Conservation (phyloP, 257 asterid species). For the Eustoma russellianum region DNA sequence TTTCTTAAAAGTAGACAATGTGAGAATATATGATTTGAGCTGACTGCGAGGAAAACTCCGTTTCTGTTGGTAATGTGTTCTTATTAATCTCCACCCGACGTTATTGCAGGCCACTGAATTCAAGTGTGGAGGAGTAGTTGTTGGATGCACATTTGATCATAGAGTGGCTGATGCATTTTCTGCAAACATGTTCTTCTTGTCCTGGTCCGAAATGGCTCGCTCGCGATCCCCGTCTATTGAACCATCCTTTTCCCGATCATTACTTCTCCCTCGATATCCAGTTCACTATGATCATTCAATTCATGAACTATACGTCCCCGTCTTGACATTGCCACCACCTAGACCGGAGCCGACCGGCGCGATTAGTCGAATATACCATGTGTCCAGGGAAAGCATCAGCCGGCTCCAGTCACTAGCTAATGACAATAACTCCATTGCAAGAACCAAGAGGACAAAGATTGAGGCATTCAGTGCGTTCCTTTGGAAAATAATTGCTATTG, state of each 20-base stretch:
- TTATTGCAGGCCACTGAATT: slow-evolving; percentile 45
- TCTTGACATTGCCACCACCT: slow-evolving; percentile 16
- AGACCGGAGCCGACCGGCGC: slow-evolving; percentile 9
- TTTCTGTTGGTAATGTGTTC: too few species aligned
- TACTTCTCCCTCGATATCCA: slow-evolving; percentile 43
- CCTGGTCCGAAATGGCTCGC: slow-evolving; percentile 52
- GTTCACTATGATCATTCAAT: slow-evolving; percentile 22
- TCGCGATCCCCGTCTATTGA: slow-evolving; percentile 19
- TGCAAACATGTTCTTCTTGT: slow-evolving; percentile 52
- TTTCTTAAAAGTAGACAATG: too few species aligned
- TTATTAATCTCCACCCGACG: too few species aligned
- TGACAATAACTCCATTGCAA: not conserved
- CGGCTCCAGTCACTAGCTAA: slow-evolving; percentile 38
- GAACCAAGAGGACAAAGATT: slow-evolving; percentile 27
- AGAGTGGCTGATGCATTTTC: slow-evolving; percentile 66
- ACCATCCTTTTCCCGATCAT: slow-evolving; percentile 54
- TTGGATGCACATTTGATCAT: slow-evolving; percentile 51
- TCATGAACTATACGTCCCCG: slow-evolving; percentile 24
- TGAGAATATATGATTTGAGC: too few species aligned
- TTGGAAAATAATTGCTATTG: slow-evolving; percentile 42
- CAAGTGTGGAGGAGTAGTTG: slow-evolving; percentile 51
- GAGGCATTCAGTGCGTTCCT: slow-evolving; percentile 54
- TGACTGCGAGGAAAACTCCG: too few species aligned
- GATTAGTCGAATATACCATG: slow-evolving; percentile 48
- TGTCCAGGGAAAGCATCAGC: slow-evolving; percentile 22